Conservation (phyloP, 352 stramenopile species). For the Globisporangium solare region DNA sequence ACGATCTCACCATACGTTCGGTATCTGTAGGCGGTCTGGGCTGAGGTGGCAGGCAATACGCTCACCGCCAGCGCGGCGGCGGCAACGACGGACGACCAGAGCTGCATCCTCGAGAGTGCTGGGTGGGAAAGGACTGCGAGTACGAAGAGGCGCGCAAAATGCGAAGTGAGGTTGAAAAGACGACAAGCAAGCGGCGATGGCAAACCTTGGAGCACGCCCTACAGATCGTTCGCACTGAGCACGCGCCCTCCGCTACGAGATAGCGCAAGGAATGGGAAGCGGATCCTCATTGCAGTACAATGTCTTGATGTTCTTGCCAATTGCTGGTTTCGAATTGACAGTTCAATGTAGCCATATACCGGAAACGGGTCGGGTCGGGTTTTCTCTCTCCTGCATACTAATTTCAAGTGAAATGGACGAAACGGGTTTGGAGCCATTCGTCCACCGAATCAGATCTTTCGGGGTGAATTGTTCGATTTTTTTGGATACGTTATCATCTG, state of each 20-base stretch:
- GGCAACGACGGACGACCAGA: constrained; percentile 4
- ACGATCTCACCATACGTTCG: constrained; percentile 74
- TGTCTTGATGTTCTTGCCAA: neutral
- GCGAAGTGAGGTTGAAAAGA: too few species aligned
- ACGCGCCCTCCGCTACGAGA: too few species aligned
- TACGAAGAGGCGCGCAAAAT: neutral
- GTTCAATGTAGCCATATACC: constrained; percentile 4
- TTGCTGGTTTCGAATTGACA: neutral
- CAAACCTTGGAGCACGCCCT: too few species aligned
- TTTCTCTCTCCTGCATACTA: neutral
- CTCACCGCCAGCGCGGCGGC: neutral
- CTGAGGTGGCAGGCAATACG: neutral
- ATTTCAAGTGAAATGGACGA: neutral
- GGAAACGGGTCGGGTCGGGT: neutral
- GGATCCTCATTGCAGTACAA: too few species aligned
- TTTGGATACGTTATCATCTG: constrained; percentile 7
- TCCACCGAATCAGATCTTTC: constrained; percentile 4
- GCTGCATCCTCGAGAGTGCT: neutral
- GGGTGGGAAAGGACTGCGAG: neutral
- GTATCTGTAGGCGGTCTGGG: constrained; percentile 31
- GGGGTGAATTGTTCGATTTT: neutral
- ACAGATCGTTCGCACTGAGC: too few species aligned
- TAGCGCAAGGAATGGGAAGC: too few species aligned
- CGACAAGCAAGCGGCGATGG: too few species aligned
- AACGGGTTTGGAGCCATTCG: constrained; percentile 3